Evolutionary conservation across 495 filamentous ascomycete genomes (phyloP).

Genomic region (Penicillium turbatum): DNA sequence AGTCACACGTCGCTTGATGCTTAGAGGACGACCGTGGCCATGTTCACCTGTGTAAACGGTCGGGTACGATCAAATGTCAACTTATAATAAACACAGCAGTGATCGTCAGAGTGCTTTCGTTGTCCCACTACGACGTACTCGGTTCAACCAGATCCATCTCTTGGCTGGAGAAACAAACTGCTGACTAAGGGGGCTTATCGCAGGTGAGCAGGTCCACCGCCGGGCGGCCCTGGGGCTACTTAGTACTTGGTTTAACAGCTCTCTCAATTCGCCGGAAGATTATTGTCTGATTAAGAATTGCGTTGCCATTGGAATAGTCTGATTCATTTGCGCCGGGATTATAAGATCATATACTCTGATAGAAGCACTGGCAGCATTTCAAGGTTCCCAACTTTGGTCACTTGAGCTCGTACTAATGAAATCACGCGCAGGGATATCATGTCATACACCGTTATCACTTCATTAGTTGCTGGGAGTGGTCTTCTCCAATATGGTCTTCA

Average conservation of each 20-base stretch:
- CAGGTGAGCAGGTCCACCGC: neutral
- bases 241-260: no score
- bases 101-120: constrained; percentile 13
- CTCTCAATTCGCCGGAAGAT: no score
- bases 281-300: no score
- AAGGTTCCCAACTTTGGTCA: neutral
- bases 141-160: constrained; percentile 17
- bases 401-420: neutral
- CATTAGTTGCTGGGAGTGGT: constrained; percentile 35
- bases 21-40: constrained; percentile 18
- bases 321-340: neutral
- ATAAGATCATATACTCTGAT: neutral
- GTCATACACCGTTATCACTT: constrained; percentile 4
- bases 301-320: no score
- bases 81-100: constrained; percentile 6
- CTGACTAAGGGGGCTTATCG: constrained; percentile 25
- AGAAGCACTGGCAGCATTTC: neutral
- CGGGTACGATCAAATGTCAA: neutral
- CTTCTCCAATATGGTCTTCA: constrained; percentile 88
- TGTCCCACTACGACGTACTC: constrained; percentile 19
- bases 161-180: constrained; percentile 12
- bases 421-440: constrained; percentile 1
- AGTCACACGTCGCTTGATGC: constrained; percentile 23
- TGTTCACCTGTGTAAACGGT: constrained; percentile 10
- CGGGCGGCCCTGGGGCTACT: no score